Evolutionary conservation across 2,329 filamentous ascomycete species (phyloP).

Genomic region (Ilyonectria robusta): DNA sequence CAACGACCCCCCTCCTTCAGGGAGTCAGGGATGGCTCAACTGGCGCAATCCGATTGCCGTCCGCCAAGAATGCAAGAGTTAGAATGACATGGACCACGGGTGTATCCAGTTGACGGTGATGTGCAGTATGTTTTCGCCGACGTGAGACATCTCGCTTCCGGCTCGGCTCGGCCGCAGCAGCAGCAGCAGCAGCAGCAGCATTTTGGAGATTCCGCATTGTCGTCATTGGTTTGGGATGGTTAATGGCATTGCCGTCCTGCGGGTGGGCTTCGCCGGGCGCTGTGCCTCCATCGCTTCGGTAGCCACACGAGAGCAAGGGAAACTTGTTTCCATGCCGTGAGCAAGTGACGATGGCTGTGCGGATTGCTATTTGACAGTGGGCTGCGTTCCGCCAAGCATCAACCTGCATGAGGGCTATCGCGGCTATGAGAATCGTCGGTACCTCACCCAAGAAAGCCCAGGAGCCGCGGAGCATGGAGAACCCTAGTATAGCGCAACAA

Average conservation of each 20-base stretch:
- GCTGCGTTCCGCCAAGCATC: background rate
- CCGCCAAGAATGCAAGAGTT: background rate
- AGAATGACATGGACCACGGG: background rate
- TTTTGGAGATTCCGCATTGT: too few relatives aligned
- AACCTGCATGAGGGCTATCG: conserved; percentile 16
- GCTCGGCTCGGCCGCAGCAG: too few relatives aligned
- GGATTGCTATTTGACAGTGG: conserved; percentile 2
- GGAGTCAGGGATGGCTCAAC: background rate
- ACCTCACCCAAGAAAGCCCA: conserved; percentile 6
- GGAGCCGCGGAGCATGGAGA: conserved; percentile 25
- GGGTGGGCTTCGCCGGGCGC: too few relatives aligned
- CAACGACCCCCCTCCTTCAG: conserved; percentile 18
- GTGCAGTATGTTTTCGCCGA: too few relatives aligned
- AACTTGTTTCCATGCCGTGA: too few relatives aligned
- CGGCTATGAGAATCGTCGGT: conserved; percentile 12
- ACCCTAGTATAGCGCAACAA: conserved; percentile 16
- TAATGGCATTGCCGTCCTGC: too few relatives aligned
- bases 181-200: too few relatives aligned
- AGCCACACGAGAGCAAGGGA: too few relatives aligned
- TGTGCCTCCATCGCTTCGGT: too few relatives aligned
- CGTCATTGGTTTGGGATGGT: too few relatives aligned
- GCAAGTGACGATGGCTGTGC: background rate
- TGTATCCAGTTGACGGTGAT: too few relatives aligned
- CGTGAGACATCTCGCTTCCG: too few relatives aligned
- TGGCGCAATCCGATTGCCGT: background rate